A percentile compares a stretch with the other conserved stretches of the same genome.
These are phyloP conservation scores for Solanum peruvianum DNA, from an alignment of 257 asterid species.

Conservation along the genomic window DNA sequence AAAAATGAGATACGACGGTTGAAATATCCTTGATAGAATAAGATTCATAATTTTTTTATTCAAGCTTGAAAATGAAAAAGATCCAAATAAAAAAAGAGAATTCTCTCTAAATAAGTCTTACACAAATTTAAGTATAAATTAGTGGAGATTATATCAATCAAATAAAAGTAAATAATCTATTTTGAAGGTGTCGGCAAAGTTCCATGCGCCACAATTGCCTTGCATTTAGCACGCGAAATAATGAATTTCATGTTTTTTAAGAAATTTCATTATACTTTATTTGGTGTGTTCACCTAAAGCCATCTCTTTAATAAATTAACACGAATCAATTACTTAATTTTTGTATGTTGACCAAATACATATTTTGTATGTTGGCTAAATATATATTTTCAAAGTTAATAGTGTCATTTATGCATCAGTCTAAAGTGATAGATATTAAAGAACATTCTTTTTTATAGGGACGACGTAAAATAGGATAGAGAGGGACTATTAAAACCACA, in stretches of 20 bases:
- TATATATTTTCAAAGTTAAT: not conserved
- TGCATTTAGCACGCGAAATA: not conserved
- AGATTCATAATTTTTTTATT: not conserved
- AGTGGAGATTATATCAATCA: not conserved
- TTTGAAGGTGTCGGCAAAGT: not conserved
- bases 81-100: not conserved
- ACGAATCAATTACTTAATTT: too few species aligned
- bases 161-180: not conserved
- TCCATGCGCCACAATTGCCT: not conserved
- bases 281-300: too few species aligned
- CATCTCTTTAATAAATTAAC: too few species aligned
- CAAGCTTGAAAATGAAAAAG: not conserved
- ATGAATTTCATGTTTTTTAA: too few species aligned
- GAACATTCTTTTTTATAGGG: not conserved
- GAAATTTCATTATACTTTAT: too few species aligned
- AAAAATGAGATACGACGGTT: not conserved
- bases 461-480: too few species aligned
- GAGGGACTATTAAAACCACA: not conserved
- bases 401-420: not conserved
- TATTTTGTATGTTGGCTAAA: too few species aligned
- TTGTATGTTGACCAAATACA: too few species aligned
- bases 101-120: not conserved
- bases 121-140: not conserved
- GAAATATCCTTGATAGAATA: not conserved
- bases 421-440: not conserved